Conservation (phyloP, 257 asterid genomes). For the Nicotiana sylvestris region DNA sequence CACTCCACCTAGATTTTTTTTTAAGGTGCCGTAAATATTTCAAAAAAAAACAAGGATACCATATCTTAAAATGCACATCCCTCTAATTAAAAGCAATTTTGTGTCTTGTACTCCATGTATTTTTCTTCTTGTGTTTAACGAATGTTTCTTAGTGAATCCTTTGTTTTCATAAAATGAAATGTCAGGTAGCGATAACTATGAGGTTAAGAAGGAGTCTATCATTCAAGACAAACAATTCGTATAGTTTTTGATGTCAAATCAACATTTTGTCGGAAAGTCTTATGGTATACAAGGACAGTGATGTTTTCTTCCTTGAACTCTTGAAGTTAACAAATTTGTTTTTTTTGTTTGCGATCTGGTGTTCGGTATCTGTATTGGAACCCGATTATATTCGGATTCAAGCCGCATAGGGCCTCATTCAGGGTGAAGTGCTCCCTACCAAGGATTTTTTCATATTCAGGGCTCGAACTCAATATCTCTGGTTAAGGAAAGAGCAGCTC, state of each 20-base stretch:
- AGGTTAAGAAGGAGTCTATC: not conserved
- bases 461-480: too few relatives aligned
- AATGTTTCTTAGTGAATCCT: not conserved
- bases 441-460: too few relatives aligned
- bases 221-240: not conserved
- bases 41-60: not conserved
- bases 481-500: too few relatives aligned
- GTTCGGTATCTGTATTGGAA: too few relatives aligned
- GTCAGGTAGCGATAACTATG: not conserved
- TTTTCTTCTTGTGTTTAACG: not conserved
- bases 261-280: not conserved
- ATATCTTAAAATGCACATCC: not conserved
- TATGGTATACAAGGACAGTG: not conserved
- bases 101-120: not conserved
- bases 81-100: too few relatives aligned
- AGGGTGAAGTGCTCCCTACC: too few relatives aligned
- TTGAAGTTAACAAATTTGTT: too few relatives aligned
- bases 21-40: too few relatives aligned
- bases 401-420: too few relatives aligned
- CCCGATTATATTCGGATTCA: too few relatives aligned
- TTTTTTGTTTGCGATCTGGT: too few relatives aligned
- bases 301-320: not conserved
- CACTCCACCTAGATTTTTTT: not conserved
- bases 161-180: not conserved
- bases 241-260: not conserved